These are phyloP conservation scores for Amanita exitialis DNA, from an alignment of 768 basidiomycete genomes.

Conservation along the genomic window DNA sequence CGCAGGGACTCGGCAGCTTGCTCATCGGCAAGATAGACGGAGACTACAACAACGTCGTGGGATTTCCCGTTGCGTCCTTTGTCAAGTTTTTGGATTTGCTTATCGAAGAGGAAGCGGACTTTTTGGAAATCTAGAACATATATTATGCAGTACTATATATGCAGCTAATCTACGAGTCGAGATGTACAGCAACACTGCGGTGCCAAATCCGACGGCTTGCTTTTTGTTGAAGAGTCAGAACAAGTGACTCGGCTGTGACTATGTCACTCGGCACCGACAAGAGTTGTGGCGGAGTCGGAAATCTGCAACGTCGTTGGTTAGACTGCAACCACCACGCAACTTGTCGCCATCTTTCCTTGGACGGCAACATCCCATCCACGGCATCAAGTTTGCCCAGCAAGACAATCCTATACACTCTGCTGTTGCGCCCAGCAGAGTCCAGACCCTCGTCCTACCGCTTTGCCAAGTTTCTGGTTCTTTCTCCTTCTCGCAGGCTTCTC, in stretches of 20 bases:
- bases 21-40: slow-evolving; percentile 83
- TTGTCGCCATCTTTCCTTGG: slow-evolving; percentile 17
- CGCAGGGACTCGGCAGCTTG: slow-evolving; percentile 70
- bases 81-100: slow-evolving; percentile 63
- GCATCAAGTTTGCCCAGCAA: slow-evolving; percentile 8
- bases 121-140: slow-evolving; percentile 28
- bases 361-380: slow-evolving; percentile 18
- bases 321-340: slow-evolving; percentile 34
- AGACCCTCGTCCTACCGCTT: slow-evolving; percentile 18
- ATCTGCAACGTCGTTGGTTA: slow-evolving; percentile 31
- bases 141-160: slow-evolving; percentile 8
- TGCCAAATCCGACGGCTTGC: too few relatives aligned
- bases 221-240: too few relatives aligned
- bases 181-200: not conserved
- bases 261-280: slow-evolving; percentile 21
- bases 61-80: slow-evolving; percentile 85
- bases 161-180: not conserved
- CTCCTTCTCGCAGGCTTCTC: slow-evolving; percentile 11
- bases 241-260: slow-evolving; percentile 2
- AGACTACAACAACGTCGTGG: slow-evolving; percentile 85
- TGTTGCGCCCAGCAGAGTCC: slow-evolving; percentile 11
- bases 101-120: slow-evolving; percentile 69
- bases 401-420: slow-evolving; percentile 4
- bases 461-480: slow-evolving; percentile 19
- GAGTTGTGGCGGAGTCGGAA: slow-evolving; percentile 36